These are phyloP conservation scores for Aspergillus cristatus DNA, from an alignment of 495 filamentous ascomycete genomes.

Conservation along the genomic window DNA sequence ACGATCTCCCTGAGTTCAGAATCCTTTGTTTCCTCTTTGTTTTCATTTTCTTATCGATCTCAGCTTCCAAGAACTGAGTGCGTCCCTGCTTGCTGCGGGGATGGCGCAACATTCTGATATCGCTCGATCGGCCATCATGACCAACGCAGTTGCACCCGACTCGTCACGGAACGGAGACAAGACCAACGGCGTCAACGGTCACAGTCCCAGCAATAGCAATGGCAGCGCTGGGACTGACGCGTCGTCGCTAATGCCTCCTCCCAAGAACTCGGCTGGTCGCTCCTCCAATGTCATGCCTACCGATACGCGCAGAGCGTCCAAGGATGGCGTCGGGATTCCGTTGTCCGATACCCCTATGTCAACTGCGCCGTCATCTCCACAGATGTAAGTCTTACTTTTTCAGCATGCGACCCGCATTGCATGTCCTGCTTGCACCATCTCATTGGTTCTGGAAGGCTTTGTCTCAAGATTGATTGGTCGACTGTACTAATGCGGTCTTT, in stretches of 20 bases:
- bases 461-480: not conserved
- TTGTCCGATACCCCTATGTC: constrained; percentile 61
- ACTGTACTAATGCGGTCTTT: not conserved
- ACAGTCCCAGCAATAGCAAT: not conserved
- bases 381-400: constrained; percentile 49
- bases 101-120: constrained; percentile 44
- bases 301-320: constrained; percentile 33
- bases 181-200: constrained; percentile 5
- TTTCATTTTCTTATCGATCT: constrained; percentile 6
- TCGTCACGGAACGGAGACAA: constrained; percentile 5
- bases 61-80: not conserved
- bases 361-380: constrained; percentile 61
- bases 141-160: constrained; percentile 27
- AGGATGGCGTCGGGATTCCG: constrained; percentile 46
- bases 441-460: not conserved
- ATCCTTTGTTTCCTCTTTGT: constrained; percentile 1
- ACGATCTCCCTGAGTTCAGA: too few species aligned
- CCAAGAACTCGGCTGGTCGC: constrained; percentile 37
- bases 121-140: constrained; percentile 55
- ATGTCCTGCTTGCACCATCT: not conserved
- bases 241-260: constrained; percentile 27
- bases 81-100: constrained; percentile 10
- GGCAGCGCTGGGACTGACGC: constrained; percentile 18
- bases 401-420: too few species aligned
- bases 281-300: constrained; percentile 38